Evolutionary conservation across 108 stramenopile species (phyloP), one percentile per base, ranked within the genome.

Genomic region (Pseudonitzschia delicatissima): DNA sequence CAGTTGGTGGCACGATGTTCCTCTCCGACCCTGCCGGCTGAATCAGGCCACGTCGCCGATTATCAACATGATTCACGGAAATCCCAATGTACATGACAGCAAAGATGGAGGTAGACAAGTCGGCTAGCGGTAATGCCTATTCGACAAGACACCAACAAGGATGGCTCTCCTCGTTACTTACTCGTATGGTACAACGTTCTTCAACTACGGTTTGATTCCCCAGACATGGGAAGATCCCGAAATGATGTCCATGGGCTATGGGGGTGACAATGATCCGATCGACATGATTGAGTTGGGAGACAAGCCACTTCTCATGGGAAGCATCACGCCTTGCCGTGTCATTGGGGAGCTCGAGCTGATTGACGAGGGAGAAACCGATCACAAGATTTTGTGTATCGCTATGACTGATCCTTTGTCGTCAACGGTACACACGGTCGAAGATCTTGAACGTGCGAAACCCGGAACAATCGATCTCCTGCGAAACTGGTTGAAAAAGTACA

Each of bases 141-240:
- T 58, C 60, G 45, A 13, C 96, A 97, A 72, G 98, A 98, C 79
- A 82, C 69, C 62, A 95, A 95, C 82, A 92, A 80, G 68, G 95
- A 97, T 73, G 95, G 95, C 3, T 87, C 89, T 48, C 89, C 95
- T 35, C 83, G 98, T 23, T 97, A 95, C 72, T n/a, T 98, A 98
- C 81, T 95, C 90, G 7, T 98, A 97, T 71, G 98, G 98, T 42
- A 89, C 89, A 2, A 91, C 98, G 5, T 97, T 96, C 76, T 98
- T 98, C 87, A 98, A 98, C 79, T 98, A 98, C 63, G 98, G 98
- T 62, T 74, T 94, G 29, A 82, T 97, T 62, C 96, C 98, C 18
- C 96, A 96, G 76, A 98, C 98, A 17, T 98, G 98, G 98, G 98
- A 98, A 72, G 98, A 98, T 78, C 95, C 96, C 35, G 48, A 72